Base-by-base conservation (phyloP, 2,329 filamentous ascomycete genomes). In the Hortaea werneckii region DNA sequence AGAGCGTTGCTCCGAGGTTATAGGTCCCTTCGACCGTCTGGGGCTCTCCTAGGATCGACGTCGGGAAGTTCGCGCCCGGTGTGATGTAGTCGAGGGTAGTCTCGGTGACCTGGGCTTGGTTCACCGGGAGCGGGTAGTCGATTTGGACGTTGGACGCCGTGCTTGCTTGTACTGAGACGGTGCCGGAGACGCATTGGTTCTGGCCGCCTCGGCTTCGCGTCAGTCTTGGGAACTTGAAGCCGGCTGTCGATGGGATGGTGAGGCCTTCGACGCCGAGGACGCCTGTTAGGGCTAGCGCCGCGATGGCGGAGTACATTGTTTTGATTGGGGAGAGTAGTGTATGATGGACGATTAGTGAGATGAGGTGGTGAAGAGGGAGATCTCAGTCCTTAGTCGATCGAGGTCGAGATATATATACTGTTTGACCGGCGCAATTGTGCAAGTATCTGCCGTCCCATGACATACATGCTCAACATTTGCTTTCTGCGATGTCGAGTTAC, bases 41-140 rank as follows among this genome's bases (percentile, higher is more conserved):
- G 26, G 37, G 10, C 10, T 37, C 43, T 30, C 10, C 43, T 12
- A 39, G 29, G 20, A 44, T 40, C 20, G 34, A 2, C 29, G 34
- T 34, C 8, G 48, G 8, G 37, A 60, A 58, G 6, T 55, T 49
- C 27, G 43, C 44, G 6, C 55, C 57, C 3, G 51, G 5, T 0
- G 7, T 35, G 40, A 54, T 55, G 44, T 58, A 28, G 5, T 44
- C 35, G 9, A 44, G 9, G n/a, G 57, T 57, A 29, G 50, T 54
- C 32, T 60, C 53, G n/a, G 58, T 60, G 11, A 61, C 51, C 13
- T 53, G 45, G 5, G 54, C 54, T 43, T 60, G 55, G 42, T 59
- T 62, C 42, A 39, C 43, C 1, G 59, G 59, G 5, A 58, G 5
- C n/a, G 46, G 37, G 26, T 56, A 51, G 43, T 58, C 58, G 50